Evolutionary conservation across 768 basidiomycete species (phyloP).

Genomic region (Exidia glandulosa): DNA sequence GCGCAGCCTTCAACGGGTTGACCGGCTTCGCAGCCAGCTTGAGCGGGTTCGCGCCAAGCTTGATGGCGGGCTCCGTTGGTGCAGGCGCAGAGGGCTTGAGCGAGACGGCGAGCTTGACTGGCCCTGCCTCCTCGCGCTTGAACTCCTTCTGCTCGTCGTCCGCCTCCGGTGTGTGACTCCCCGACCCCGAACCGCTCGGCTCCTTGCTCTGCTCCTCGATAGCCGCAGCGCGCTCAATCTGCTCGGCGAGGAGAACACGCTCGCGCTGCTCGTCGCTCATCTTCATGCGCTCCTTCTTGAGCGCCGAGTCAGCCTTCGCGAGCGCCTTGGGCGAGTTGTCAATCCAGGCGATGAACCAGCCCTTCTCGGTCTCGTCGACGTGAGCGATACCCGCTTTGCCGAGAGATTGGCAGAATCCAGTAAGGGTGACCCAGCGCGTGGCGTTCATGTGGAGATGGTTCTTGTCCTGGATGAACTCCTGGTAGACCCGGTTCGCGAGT

Average conservation of each 20-base stretch:
- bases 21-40: constrained; percentile 22
- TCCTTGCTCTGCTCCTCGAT: constrained; percentile 22
- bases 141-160: constrained; percentile 34
- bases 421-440: constrained; percentile 94
- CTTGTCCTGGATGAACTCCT: constrained; percentile 95
- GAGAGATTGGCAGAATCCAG: constrained; percentile 88
- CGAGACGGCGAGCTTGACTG: constrained; percentile 67
- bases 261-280: constrained; percentile 94
- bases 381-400: constrained; percentile 77
- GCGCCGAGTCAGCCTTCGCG: constrained; percentile 77
- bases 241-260: constrained; percentile 77
- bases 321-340: constrained; percentile 93
- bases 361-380: constrained; percentile 98
- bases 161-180: constrained; percentile 22
- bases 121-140: constrained; percentile 62
- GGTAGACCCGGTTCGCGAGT: constrained; percentile 88
- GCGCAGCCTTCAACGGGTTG: constrained; percentile 37
- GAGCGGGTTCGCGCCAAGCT: constrained; percentile 53
- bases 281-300: constrained; percentile 87
- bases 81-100: constrained; percentile 35
- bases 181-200: constrained; percentile 11
- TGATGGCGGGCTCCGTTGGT: constrained; percentile 18
- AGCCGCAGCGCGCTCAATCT: constrained; percentile 77
- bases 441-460: constrained; percentile 95
- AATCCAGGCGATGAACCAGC: constrained; percentile 96